A percentile compares a stretch with the other conserved stretches of the same genome.
These are phyloP conservation scores for Plasmodium ovale DNA, from an alignment of 169 alveolate genomes.

Conservation along the genomic window DNA sequence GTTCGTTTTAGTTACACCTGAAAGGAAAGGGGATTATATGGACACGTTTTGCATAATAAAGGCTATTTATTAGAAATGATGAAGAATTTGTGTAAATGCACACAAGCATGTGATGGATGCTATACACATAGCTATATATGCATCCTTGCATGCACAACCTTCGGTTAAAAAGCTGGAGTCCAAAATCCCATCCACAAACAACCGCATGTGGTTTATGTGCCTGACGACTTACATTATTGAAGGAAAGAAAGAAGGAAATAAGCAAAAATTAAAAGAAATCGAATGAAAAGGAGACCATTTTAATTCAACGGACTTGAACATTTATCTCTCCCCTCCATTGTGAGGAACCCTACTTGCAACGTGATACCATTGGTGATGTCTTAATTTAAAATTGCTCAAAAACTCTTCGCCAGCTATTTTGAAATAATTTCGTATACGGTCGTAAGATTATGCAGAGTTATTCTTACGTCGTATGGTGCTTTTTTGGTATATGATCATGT, in stretches of 20 bases:
- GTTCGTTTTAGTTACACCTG: slow-evolving; percentile 83
- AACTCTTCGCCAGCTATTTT: slow-evolving; percentile 80
- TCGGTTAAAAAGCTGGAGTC: slow-evolving; percentile 72
- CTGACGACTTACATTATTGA: slow-evolving; percentile 50
- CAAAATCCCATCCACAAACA: slow-evolving; percentile 65
- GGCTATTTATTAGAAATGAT: background rate
- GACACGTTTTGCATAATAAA: background rate
- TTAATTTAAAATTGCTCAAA: slow-evolving; percentile 84
- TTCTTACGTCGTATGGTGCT: background rate
- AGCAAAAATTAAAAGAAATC: background rate
- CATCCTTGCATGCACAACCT: slow-evolving; percentile 39
- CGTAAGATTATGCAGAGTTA: slow-evolving; percentile 12
- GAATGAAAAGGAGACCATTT: too few species aligned
- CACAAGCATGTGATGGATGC: background rate
- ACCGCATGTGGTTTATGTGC: slow-evolving; percentile 57
- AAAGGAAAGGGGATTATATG: background rate
- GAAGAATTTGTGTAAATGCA: background rate
- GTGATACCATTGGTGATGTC: slow-evolving; percentile 90
- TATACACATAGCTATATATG: background rate
- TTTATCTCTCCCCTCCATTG: too few species aligned
- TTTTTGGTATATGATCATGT: slow-evolving; percentile 10
- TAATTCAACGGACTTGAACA: too few species aligned
- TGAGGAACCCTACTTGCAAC: slow-evolving; percentile 85
- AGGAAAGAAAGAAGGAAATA: slow-evolving; percentile 13
- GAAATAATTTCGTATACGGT: slow-evolving; percentile 27